These are phyloP conservation scores for Eucalyptus curtisii DNA, from an alignment of 345 rosid genomes.

Conservation along the genomic window DNA sequence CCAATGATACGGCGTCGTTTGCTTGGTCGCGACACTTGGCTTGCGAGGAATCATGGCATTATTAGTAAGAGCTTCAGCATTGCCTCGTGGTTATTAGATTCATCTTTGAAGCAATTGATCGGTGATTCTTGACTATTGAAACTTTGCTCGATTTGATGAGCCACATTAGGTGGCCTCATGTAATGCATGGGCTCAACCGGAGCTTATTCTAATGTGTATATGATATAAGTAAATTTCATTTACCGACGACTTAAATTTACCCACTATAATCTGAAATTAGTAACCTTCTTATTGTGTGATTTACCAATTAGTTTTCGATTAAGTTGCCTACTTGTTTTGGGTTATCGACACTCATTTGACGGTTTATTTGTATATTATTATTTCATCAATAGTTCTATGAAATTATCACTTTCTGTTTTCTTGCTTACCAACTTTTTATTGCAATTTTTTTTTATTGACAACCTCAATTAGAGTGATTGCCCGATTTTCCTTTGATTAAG, in stretches of 20 bases:
- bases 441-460: background rate
- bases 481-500: background rate
- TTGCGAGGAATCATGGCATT: background rate
- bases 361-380: background rate
- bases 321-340: background rate
- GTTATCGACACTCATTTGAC: background rate
- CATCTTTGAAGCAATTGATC: background rate
- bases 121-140: background rate
- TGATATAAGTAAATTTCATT: background rate
- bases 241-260: background rate
- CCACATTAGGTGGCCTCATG: background rate
- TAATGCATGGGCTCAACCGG: background rate
- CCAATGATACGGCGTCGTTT: background rate
- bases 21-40: background rate
- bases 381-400: background rate
- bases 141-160: background rate
- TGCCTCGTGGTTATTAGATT: background rate
- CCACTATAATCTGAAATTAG: background rate
- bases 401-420: background rate
- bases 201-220: background rate
- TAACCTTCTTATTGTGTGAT: background rate
- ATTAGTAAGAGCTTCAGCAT: background rate
- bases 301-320: background rate
- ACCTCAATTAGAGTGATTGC: background rate
- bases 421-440: background rate